These are phyloP conservation scores for Setaria viridis DNA, from an alignment of 202 grass and related monocot genomes.

Conservation along the genomic window DNA sequence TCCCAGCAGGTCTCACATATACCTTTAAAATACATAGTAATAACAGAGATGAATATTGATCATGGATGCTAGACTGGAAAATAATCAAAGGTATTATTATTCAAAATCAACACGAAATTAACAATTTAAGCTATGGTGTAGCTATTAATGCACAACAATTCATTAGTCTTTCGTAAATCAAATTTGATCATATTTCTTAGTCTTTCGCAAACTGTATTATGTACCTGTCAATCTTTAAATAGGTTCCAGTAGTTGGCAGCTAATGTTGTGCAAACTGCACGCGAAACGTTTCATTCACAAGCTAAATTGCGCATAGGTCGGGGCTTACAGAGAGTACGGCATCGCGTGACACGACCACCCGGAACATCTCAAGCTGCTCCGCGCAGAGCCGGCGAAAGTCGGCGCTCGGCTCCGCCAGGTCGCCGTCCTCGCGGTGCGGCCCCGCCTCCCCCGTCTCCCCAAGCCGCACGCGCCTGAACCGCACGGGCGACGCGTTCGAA, in stretches of 20 bases:
- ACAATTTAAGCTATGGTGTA: background rate
- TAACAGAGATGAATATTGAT: background rate
- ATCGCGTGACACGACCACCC: constrained; percentile 53
- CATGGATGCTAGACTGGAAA: background rate
- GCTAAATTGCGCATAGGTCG: background rate
- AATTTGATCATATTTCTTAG: background rate
- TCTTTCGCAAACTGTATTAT: background rate
- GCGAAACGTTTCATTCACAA: background rate
- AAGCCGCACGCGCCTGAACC: constrained; percentile 50
- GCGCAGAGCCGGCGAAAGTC: constrained; percentile 69
- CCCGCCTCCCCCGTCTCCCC: constrained; percentile 26
- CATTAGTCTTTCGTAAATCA: background rate
- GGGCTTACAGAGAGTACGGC: constrained; percentile 61
- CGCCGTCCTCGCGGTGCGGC: constrained; percentile 18
- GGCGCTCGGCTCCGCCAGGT: constrained; percentile 56
- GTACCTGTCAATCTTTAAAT: background rate
- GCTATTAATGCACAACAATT: background rate
- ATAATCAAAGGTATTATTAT: background rate
- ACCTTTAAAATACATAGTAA: constrained; percentile 27
- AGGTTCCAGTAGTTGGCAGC: background rate
- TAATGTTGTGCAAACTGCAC: background rate
- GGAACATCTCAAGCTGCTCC: constrained; percentile 81
- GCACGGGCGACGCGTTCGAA: constrained; percentile 61
- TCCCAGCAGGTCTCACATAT: constrained; percentile 82
- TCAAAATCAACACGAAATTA: background rate